Conservation (phyloP, 345 rosid species). For the Euclidium syriacum region DNA sequence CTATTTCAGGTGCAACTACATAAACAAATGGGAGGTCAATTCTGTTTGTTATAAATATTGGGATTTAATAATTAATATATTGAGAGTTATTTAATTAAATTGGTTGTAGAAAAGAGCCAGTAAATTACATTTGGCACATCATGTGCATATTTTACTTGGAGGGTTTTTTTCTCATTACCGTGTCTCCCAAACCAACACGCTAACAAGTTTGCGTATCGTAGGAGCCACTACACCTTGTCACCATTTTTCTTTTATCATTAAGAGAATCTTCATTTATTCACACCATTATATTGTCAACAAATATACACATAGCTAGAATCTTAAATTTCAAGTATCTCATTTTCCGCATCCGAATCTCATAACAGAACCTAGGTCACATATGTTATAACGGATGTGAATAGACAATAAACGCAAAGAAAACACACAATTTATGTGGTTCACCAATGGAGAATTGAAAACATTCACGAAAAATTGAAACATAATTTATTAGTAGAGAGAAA, state of each 20-base stretch:
- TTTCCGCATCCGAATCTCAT: neutral
- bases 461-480: no score
- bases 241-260: neutral
- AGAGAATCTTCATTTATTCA: no score
- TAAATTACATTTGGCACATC: neutral
- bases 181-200: slow-evolving; percentile 10
- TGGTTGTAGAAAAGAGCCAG: neutral
- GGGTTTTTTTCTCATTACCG: slow-evolving; percentile 7
- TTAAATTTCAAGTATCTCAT: neutral
- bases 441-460: no score
- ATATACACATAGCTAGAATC: neutral
- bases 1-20: slow-evolving; percentile 8
- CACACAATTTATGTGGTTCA: no score
- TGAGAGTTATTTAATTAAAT: neutral
- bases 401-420: no score
- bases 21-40: slow-evolving; percentile 15
- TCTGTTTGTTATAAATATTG: neutral
- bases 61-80: neutral
- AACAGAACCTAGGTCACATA: neutral
- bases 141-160: slow-evolving; percentile 7
- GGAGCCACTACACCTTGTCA: neutral
- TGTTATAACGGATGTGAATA: no score
- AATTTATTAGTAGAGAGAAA: no score
- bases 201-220: slow-evolving; percentile 10
- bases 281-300: neutral